phyloP scores from a whole-genome alignment of 2,329 filamentous ascomycete genomes.

The Aspergillus melleus region DNA sequence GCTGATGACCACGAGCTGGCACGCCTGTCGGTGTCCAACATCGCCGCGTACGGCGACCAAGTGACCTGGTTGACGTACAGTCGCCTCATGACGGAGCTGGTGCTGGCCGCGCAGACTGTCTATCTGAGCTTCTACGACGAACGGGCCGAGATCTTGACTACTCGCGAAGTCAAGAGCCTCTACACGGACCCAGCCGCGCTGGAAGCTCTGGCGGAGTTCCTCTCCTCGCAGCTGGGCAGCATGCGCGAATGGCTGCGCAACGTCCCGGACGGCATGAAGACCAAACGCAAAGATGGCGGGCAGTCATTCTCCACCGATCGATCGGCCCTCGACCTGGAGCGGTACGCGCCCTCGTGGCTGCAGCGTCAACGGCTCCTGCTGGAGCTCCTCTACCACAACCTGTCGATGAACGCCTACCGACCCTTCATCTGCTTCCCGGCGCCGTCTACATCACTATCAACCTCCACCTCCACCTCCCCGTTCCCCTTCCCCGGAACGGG shows the following conservation, averaged over 20 bases:
- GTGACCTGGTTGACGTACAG: slow-evolving; percentile 44
- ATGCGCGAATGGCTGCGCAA: slow-evolving; percentile 28
- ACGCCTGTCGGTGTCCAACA: slow-evolving; percentile 31
- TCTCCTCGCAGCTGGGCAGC: not conserved
- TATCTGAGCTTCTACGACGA: slow-evolving; percentile 39
- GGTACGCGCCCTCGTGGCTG: slow-evolving; percentile 42
- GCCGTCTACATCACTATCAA: not conserved
- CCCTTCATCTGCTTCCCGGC: slow-evolving; percentile 41
- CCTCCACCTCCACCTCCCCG: too few species aligned
- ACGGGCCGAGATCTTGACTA: slow-evolving; percentile 23
- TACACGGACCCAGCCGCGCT: slow-evolving; percentile 29
- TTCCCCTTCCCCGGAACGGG: too few species aligned
- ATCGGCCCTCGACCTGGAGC: slow-evolving; percentile 36
- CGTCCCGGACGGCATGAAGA: slow-evolving; percentile 43
- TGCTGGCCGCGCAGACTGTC: slow-evolving; percentile 32
- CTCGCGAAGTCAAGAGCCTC: slow-evolving; percentile 32
- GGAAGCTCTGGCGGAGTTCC: slow-evolving; percentile 1
- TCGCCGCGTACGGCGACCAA: slow-evolving; percentile 32
- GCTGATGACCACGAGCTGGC: slow-evolving; percentile 36
- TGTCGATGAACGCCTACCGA: slow-evolving; percentile 40
- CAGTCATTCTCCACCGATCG: slow-evolving; percentile 41
- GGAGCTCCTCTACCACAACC: slow-evolving; percentile 44
- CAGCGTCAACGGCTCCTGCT: slow-evolving; percentile 46
- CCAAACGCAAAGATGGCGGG: slow-evolving; percentile 31
- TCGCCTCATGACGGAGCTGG: slow-evolving; percentile 36